Conservation (phyloP, 805 yeast species). For the Clavispora fructus region DNA sequence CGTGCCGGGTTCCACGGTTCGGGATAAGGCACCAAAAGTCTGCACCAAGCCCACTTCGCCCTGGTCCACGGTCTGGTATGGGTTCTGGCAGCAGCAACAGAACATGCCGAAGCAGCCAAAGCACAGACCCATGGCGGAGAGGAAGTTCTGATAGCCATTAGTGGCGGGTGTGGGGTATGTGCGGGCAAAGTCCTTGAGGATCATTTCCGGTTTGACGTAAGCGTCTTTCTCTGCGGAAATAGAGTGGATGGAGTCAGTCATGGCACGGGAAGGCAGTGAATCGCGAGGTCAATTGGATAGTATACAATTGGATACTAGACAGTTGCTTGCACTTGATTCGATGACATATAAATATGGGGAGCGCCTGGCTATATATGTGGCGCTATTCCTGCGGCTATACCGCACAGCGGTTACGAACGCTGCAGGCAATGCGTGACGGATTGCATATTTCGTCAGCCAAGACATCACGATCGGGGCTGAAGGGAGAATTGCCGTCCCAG, state of each 20-base stretch:
- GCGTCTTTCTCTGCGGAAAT: slow-evolving; percentile 2
- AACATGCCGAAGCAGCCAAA: slow-evolving; percentile 52
- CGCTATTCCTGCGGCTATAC: too few relatives aligned
- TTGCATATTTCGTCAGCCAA: too few relatives aligned
- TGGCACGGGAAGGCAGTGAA: too few relatives aligned
- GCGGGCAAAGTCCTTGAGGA: slow-evolving; percentile 36
- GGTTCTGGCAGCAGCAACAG: slow-evolving; percentile 56
- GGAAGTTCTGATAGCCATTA: slow-evolving; percentile 38
- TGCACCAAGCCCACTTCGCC: slow-evolving; percentile 68
- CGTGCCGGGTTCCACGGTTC: slow-evolving; percentile 67
- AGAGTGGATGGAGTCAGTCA: neutral
- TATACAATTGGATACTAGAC: too few relatives aligned
- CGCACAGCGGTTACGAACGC: too few relatives aligned
- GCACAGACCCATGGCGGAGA: slow-evolving; percentile 37
- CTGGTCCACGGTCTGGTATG: slow-evolving; percentile 55
- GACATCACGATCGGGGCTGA: too few relatives aligned
- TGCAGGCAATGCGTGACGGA: too few relatives aligned
- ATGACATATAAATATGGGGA: too few relatives aligned
- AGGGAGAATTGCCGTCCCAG: too few relatives aligned
- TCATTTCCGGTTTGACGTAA: slow-evolving; percentile 35
- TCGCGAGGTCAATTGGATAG: too few relatives aligned
- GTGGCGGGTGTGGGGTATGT: slow-evolving; percentile 34
- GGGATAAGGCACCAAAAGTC: slow-evolving; percentile 58
- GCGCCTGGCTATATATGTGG: too few relatives aligned
- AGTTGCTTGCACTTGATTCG: too few relatives aligned